Evolutionary conservation across 225 moss, liverwort and hornwort genomes (phyloP).

Genomic region (Polytrichum formosum): DNA sequence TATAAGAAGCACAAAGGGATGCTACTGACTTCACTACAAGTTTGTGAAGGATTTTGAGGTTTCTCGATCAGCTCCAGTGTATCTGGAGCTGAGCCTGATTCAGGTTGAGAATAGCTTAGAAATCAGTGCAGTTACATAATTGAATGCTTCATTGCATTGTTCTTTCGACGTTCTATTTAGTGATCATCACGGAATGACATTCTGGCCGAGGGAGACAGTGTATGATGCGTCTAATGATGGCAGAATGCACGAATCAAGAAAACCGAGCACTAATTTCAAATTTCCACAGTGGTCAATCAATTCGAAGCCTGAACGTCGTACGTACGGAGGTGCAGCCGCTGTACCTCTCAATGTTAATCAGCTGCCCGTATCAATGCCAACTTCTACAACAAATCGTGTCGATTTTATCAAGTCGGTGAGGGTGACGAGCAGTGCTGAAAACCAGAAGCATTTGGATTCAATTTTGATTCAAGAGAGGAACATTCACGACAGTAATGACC

Average conservation of each 20-base stretch:
- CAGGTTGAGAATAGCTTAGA: no score
- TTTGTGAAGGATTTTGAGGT: neutral
- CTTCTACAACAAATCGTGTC: constrained; percentile 13
- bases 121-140: no score
- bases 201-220: no score
- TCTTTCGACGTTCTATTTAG: no score
- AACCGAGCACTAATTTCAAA: no score
- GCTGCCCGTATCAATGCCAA: constrained; percentile 8
- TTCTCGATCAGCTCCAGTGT: neutral
- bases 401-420: constrained; percentile 1
- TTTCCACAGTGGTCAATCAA: no score
- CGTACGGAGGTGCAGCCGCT: constrained; percentile 6
- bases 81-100: no score
- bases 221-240: no score
- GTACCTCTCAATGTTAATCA: constrained; percentile 3
- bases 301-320: constrained; percentile 1
- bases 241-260: no score
- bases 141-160: no score
- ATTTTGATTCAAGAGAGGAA: neutral
- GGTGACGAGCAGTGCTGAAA: neutral
- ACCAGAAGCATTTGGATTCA: no score
- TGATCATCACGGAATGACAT: no score
- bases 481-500: constrained; percentile 1
- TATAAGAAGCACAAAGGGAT: neutral
- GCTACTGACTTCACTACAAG: neutral